Evolutionary conservation across 441 rosid genomes (phyloP), one percentile per base, ranked within the genome.

Genomic region (Pelargonium fulgidum): DNA sequence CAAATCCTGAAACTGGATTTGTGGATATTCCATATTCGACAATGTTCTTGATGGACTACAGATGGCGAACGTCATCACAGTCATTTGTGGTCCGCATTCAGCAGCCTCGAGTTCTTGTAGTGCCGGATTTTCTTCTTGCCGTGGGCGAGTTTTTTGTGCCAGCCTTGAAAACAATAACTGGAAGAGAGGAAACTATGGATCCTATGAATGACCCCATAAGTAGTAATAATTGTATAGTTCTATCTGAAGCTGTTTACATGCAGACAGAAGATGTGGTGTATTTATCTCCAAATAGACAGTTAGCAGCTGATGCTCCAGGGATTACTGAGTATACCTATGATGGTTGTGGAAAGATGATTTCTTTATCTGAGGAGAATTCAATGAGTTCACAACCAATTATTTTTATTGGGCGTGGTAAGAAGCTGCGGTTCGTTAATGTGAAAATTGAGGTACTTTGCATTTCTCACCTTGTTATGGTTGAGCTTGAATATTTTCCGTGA

Each of bases 61-160:
- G 99, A 85, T 92, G 91, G 89, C 89, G 99, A 62, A 70, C 75
- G 70, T 85, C 98, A 75, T 92, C 98, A 73, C 92, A 87, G 74
- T 95, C 99, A 74, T 82, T 78, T 82, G 97, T 92, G 29, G 76
- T 90, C 70, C 87, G 99, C 67, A 73, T 92, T 77, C 99, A 95
- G 83, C 99, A 92, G 75, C 99, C 98, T 62, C 93, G 92, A 71
- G 76, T 95, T 68, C 97, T 95, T 83, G 97, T 88, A 69, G 99
- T 90, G 70, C 99, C 96, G 4, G 99, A 95, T 83, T 95, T 92
- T 82, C 97, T 95, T 79, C 90, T 92, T 63, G 92, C 95, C 4
- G 85, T 95, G 70, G 93, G 93, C 68, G 97, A 90, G 82, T 95
- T 88, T 87, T 92, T 95, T 79, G 97, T 95, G 76, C 99, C 99